Conservation (phyloP, 306 rosid species). For the Sechiopsis laciniata region DNA sequence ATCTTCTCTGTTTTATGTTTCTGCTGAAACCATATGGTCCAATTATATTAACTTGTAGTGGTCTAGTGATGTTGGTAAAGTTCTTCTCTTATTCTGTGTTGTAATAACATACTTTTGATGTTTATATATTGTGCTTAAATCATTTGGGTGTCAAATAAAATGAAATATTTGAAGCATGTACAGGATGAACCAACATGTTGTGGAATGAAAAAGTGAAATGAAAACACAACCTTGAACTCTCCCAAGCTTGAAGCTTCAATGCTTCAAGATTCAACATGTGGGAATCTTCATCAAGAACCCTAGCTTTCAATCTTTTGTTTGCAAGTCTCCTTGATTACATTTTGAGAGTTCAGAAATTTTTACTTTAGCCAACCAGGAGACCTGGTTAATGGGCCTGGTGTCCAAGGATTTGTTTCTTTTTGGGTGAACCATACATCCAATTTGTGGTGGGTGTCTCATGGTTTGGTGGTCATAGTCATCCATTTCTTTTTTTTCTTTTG, state of each 20-base stretch:
- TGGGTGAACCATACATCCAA: too few relatives aligned
- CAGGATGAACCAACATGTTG: too few relatives aligned
- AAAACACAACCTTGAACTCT: neutral
- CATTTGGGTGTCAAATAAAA: neutral
- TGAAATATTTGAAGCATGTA: too few relatives aligned
- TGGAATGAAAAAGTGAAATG: neutral
- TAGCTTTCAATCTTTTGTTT: neutral
- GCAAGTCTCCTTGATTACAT: neutral
- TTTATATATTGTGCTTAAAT: slow-evolving; percentile 10
- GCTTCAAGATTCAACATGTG: neutral
- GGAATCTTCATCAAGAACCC: slow-evolving; percentile 16
- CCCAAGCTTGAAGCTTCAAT: neutral
- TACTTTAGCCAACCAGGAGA: neutral
- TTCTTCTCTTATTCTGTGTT: neutral
- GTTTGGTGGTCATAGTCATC: neutral
- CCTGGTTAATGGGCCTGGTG: neutral
- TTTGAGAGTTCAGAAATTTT: neutral
- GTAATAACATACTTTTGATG: neutral
- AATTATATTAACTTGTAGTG: slow-evolving; percentile 24
- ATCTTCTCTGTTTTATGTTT: neutral
- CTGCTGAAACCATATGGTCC: slow-evolving; percentile 7
- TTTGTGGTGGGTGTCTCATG: neutral
- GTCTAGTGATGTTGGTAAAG: slow-evolving; percentile 22
- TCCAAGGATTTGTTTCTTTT: too few relatives aligned
- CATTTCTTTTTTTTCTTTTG: too few relatives aligned